These are phyloP conservation scores for Populus hybrid DNA, from an alignment of 441 rosid genomes.

Conservation along the genomic window DNA sequence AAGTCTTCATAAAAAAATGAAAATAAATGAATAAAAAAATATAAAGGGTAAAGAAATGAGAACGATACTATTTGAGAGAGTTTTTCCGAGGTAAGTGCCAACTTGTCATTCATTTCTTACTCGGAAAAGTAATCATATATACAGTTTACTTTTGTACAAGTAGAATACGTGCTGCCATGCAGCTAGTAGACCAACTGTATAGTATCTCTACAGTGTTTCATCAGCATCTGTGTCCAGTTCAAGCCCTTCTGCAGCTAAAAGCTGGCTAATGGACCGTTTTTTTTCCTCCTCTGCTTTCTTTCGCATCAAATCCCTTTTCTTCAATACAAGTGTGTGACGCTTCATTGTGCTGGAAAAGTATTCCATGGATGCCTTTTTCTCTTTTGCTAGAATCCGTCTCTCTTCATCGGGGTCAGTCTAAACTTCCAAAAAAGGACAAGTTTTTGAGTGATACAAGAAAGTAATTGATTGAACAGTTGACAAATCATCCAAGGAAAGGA, in stretches of 20 bases:
- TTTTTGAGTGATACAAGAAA: neutral
- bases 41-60: neutral
- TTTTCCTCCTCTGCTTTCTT: conserved; percentile 81
- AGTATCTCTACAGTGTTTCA: conserved; percentile 24
- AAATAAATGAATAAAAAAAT: too few relatives aligned
- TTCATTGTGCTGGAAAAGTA: conserved; percentile 57
- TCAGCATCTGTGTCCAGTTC: conserved; percentile 79
- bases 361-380: conserved; percentile 83
- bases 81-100: neutral
- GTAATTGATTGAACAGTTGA: too few relatives aligned
- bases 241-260: conserved; percentile 87
- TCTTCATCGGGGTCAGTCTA: conserved; percentile 95
- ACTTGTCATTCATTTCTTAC: neutral
- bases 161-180: neutral
- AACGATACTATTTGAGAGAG: neutral
- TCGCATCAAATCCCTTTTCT: conserved; percentile 89
- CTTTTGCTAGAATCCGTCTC: conserved; percentile 70
- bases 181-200: neutral
- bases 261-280: conserved; percentile 54
- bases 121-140: conserved; percentile 11
- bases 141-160: conserved; percentile 14
- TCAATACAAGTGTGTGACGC: conserved; percentile 78
- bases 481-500: too few relatives aligned
- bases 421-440: conserved; percentile 6
- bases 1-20: neutral